A percentile compares a stretch with the other conserved stretches of the same genome.
phyloP scores from a whole-genome alignment of 805 yeast genomes.

The Nakazawaea ambrosiae region DNA sequence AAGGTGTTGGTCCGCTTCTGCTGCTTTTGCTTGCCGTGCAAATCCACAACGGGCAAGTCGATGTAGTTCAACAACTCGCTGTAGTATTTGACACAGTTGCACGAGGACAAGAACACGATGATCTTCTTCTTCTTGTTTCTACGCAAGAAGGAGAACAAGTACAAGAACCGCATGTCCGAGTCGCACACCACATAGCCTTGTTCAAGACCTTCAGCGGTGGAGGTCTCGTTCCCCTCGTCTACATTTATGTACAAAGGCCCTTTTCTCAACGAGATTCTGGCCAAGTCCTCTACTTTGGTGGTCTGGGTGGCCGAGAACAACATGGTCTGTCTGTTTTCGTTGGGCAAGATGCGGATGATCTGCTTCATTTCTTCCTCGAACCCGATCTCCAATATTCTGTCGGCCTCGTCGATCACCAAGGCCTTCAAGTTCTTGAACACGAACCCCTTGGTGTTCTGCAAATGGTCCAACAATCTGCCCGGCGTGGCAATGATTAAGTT shows the following conservation, averaged over 20 bases:
- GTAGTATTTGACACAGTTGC: constrained; percentile 95
- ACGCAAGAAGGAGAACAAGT: constrained; percentile 88
- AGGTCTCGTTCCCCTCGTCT: constrained; percentile 70
- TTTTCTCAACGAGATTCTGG: constrained; percentile 88
- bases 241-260: constrained; percentile 95
- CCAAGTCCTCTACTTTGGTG: constrained; percentile 96
- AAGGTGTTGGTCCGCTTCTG: constrained; percentile 98
- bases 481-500: constrained; percentile 95
- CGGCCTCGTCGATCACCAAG: constrained; percentile 95
- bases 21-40: constrained; percentile 98
- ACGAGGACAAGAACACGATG: constrained; percentile 91
- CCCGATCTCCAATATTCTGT: constrained; percentile 93
- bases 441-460: constrained; percentile 92
- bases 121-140: constrained; percentile 87
- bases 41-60: constrained; percentile 91
- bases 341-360: constrained; percentile 88
- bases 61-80: constrained; percentile 93
- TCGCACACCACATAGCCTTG: constrained; percentile 99
- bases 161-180: constrained; percentile 85
- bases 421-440: constrained; percentile 93
- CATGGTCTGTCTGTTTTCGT: constrained; percentile 92
- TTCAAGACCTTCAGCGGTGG: constrained; percentile 95
- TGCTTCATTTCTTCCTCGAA: constrained; percentile 99
- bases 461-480: constrained; percentile 92
- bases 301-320: constrained; percentile 99